Percentiles rank a stretch among this genome's conserved stretches.
Conservation (phyloP, 352 stramenopile species). For the Globisporangium echinulatum region DNA sequence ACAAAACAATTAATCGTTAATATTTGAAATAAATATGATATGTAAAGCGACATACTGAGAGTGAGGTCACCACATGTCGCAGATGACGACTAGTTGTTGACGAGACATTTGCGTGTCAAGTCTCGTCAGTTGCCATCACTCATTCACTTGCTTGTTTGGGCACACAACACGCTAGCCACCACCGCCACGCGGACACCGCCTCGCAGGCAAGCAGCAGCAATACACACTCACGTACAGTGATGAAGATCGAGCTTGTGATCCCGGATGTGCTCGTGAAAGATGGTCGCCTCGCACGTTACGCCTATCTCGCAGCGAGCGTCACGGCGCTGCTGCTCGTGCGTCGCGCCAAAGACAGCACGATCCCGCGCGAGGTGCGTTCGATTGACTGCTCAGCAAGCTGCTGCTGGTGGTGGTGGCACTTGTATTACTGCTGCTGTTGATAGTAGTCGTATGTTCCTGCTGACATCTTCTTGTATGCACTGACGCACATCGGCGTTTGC, state of each 20-base stretch:
- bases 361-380: conserved; percentile 13
- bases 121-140: background rate
- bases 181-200: too few species aligned
- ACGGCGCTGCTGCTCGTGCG: conserved; percentile 12
- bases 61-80: background rate
- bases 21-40: too few species aligned
- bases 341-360: conserved; percentile 13
- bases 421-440: too few species aligned
- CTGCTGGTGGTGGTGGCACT: too few species aligned
- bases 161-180: too few species aligned
- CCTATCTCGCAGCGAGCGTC: conserved; percentile 11
- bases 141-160: too few species aligned
- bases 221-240: background rate
- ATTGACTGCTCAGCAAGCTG: background rate
- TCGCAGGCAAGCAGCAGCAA: background rate
- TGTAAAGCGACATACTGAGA: background rate
- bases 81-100: background rate
- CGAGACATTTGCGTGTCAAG: background rate
- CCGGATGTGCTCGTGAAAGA: conserved; percentile 7
- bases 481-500: background rate
- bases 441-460: too few species aligned
- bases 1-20: too few species aligned
- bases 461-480: background rate
- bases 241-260: conserved; percentile 15
- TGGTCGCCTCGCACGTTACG: conserved; percentile 9